Base-by-base conservation (phyloP, 2,329 filamentous ascomycete species). In the Colletotrichum eremochloae region DNA sequence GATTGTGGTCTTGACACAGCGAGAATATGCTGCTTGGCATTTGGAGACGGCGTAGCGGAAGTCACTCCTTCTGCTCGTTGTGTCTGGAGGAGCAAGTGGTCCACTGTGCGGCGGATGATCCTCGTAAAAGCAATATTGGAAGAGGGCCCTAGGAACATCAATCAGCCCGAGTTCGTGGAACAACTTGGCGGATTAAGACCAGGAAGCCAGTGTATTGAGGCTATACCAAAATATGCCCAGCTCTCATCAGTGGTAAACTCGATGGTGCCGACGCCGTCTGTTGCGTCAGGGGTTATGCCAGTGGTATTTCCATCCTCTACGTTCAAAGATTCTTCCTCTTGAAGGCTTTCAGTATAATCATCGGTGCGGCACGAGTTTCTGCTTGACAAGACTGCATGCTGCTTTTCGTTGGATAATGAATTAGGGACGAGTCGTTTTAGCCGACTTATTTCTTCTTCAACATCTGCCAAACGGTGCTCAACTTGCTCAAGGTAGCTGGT, bases 121-220 rank as follows among this genome's bases (percentile, higher is more conserved):
- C 75, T 68, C 4, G 73, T 75, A 24, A 77, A 77, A 15, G 72
- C 72, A 48, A 77, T 77, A 11, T 77, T 77, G 12, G 76, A 77
- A 5, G 76, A 75, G 18, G 76, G 72, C 3, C 74, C 74, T 75
- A 38, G 33, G 1, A 29, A 36, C 18, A n/a, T n/a, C 12, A 2
- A 44, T 72, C 29, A 65, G 52, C 24, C 48, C 29, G 24, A 4
- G 3, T 11, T 8, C 6, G 4, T 12, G 11, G 24, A 29, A 5
- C 3, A 20, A 20, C 3, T 6, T 44, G 48, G 24, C 36, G 5
- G 3, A 5, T 40, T 5, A 29, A 1, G 6, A 9, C 3, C 33
- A 24, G 8, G 6, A 31, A 12, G 12, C 9, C 9, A 33, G 15
- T 53, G 5, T 36, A 6, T 63, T 62, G 14, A 38, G 31, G 8